Evolutionary conservation across 2,329 filamentous ascomycete genomes (phyloP).

Genomic region (Botryosphaeria agaves): DNA sequence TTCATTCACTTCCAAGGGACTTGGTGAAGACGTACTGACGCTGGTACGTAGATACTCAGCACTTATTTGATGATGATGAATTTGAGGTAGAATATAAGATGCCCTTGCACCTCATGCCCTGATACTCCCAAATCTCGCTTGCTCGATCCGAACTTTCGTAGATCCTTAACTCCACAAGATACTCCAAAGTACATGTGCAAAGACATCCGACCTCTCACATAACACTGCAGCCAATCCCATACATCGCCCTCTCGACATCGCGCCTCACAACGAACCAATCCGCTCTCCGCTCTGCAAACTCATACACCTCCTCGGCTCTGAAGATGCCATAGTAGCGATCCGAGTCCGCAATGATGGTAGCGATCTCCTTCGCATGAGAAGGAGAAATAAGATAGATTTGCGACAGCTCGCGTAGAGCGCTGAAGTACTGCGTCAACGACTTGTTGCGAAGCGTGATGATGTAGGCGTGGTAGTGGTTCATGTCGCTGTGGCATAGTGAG

Average conservation of each 20-base stretch:
- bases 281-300: constrained; percentile 83
- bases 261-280: constrained; percentile 89
- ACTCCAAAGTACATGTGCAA: no score
- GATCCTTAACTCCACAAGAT: no score
- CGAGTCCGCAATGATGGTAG: constrained; percentile 80
- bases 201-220: constrained; percentile 43
- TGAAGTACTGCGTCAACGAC: constrained; percentile 78
- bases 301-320: constrained; percentile 88
- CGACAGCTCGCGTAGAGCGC: constrained; percentile 74
- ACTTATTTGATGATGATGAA: no score
- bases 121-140: no score
- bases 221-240: constrained; percentile 71
- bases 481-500: constrained; percentile 49
- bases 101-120: no score
- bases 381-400: constrained; percentile 91
- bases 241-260: constrained; percentile 91
- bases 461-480: constrained; percentile 84
- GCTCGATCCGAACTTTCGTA: no score
- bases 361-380: constrained; percentile 81
- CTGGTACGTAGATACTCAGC: no score
- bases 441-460: constrained; percentile 66
- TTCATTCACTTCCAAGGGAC: no score
- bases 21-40: no score
- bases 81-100: no score
- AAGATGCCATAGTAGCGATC: constrained; percentile 87